phyloP scores from a whole-genome alignment of 176 grass and related monocot species.

The Tillandsia fasciculata region DNA sequence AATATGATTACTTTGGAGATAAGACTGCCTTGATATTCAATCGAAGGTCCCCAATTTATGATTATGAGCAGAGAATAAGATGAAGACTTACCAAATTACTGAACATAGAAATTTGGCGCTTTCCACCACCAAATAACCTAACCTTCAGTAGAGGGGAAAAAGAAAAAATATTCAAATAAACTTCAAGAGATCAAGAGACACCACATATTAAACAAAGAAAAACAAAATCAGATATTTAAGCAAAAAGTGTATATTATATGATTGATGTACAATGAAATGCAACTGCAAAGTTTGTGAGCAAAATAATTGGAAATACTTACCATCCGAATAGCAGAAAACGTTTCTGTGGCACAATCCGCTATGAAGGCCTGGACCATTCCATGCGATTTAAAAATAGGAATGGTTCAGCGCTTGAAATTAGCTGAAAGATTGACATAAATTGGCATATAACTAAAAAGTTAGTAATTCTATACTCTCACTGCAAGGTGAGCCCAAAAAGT shows the following conservation, averaged over 20 bases:
- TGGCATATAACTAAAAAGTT: not conserved
- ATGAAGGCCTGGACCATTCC: conserved; percentile 78
- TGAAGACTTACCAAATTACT: conserved; percentile 57
- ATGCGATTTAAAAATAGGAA: conserved; percentile 84
- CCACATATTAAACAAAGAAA: not conserved
- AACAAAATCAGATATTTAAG: not conserved
- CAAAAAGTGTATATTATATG: not conserved
- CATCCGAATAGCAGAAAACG: conserved; percentile 92
- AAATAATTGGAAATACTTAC: conserved; percentile 40
- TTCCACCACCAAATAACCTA: conserved; percentile 86
- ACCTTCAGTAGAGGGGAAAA: conserved; percentile 39
- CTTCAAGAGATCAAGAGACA: not conserved
- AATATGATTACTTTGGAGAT: no score
- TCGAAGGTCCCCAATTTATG: not conserved
- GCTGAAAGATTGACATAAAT: conserved; percentile 30
- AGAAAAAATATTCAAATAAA: not conserved
- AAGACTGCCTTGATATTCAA: no score
- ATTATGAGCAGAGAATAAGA: not conserved
- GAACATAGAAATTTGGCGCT: conserved; percentile 79
- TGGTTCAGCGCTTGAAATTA: conserved; percentile 90
- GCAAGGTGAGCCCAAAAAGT: not conserved
- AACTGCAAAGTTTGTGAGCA: conserved; percentile 1
- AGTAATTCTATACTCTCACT: not conserved
- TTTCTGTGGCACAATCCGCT: conserved; percentile 86
- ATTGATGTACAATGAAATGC: not conserved